Conservation (phyloP, 2,329 filamentous ascomycete species). For the Ambrosiella cleistominuta region DNA sequence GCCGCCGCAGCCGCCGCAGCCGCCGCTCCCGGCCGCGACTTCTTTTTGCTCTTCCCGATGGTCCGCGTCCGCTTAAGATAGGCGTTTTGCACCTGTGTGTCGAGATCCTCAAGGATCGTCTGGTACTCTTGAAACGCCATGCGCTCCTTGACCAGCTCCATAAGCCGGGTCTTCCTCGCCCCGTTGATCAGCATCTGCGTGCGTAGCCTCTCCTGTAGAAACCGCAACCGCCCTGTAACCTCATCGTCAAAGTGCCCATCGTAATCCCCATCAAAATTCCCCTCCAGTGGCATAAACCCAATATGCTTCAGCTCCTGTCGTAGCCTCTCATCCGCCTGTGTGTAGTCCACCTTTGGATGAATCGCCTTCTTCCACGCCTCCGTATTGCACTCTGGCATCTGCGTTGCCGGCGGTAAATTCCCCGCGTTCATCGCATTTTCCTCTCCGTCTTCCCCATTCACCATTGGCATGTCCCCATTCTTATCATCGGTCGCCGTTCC, state of each 20-base stretch:
- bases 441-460: slow-evolving; percentile 26
- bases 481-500: slow-evolving; percentile 37
- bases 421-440: slow-evolving; percentile 11
- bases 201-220: slow-evolving; percentile 66
- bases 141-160: slow-evolving; percentile 74
- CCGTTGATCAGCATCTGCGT: slow-evolving; percentile 77
- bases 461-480: slow-evolving; percentile 25
- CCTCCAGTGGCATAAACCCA: slow-evolving; percentile 59
- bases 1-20: slow-evolving; percentile 49
- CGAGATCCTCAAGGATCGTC: slow-evolving; percentile 90
- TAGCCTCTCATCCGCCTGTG: slow-evolving; percentile 73
- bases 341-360: slow-evolving; percentile 63
- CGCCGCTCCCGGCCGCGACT: slow-evolving; percentile 60
- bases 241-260: slow-evolving; percentile 87
- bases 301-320: slow-evolving; percentile 83
- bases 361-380: slow-evolving; percentile 65
- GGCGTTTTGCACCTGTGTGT: slow-evolving; percentile 82
- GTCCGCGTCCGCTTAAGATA: slow-evolving; percentile 92
- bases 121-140: slow-evolving; percentile 95
- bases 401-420: slow-evolving; percentile 50
- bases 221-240: slow-evolving; percentile 72
- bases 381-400: slow-evolving; percentile 58
- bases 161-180: slow-evolving; percentile 69
- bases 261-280: slow-evolving; percentile 49
- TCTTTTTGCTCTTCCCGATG: slow-evolving; percentile 85